phyloP scores from a whole-genome alignment of 306 rosid species.

The Sechiopsis laciniata region DNA sequence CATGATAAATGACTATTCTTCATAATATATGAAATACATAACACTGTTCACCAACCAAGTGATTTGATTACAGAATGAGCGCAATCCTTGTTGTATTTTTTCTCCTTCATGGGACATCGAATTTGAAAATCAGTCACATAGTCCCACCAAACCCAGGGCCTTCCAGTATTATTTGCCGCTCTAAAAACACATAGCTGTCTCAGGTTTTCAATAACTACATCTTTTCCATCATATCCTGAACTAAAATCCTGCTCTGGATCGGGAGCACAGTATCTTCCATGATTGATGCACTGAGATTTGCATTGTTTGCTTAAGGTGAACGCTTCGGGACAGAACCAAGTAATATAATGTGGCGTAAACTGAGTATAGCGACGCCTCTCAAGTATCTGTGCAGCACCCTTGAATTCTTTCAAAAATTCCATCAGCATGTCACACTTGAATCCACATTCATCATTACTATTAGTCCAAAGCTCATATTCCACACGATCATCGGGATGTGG shows the following conservation, averaged over 20 bases:
- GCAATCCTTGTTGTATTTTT: constrained; percentile 76
- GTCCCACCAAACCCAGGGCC: constrained; percentile 99
- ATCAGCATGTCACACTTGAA: constrained; percentile 94
- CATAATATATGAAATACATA: constrained; percentile 23
- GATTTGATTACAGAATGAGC: constrained; percentile 75
- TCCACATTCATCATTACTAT: constrained; percentile 97
- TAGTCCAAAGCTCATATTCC: constrained; percentile 93
- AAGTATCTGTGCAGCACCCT: constrained; percentile 97
- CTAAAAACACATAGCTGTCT: constrained; percentile 88
- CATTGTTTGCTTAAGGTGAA: constrained; percentile 92
- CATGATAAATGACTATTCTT: not conserved
- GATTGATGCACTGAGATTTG: constrained; percentile 97
- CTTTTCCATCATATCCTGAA: constrained; percentile 85
- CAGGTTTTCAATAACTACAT: constrained; percentile 85
- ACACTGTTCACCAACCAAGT: constrained; percentile 49
- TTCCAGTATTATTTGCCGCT: constrained; percentile 69
- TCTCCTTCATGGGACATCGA: constrained; percentile 98
- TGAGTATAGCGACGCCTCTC: constrained; percentile 89
- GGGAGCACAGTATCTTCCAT: constrained; percentile 95
- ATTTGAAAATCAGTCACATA: constrained; percentile 95
- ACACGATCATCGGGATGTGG: constrained; percentile 98
- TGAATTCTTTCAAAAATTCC: constrained; percentile 88
- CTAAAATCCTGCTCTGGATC: constrained; percentile 99
- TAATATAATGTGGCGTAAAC: constrained; percentile 91
- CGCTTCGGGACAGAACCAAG: constrained; percentile 98